Base-by-base conservation (phyloP, 2,329 filamentous ascomycete species). In the Alternaria sp. region DNA sequence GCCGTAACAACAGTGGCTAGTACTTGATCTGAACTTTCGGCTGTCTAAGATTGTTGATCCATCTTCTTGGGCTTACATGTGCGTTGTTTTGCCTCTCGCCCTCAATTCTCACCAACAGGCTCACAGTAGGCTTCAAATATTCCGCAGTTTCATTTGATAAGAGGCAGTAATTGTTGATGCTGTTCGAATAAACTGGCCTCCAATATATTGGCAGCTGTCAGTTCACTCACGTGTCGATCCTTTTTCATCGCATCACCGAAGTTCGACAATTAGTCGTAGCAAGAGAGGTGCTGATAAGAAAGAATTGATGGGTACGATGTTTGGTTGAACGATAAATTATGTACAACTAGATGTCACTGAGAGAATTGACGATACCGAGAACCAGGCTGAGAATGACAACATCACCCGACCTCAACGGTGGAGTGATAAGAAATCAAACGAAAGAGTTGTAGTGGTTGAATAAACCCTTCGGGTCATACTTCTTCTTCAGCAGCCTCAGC, bases 401-500 rank as follows among this genome's bases (percentile, higher is more conserved):
- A 32, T 0, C n/a, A 30, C 26, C 7, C 6, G 5, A 1, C 47
- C 5, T 7, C 1, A 15, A 50, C 11, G 6, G n/a, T n/a, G 13
- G 28, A 7, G n/a, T 3, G 1, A 21, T 17, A 2, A 5, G 6
- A 6, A 0, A 11, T 43, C 3, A 57, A 5, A 9, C 45, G 3
- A 57, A 57, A 17, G 55, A 43, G 12, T 50, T 57, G 12, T 28
- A 57, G 10, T 40, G 11, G 21, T 61, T 54, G 4, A 61, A 61
- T 11, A 51, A 19, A 0, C 55, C 46, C 25, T 57, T 28, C 2
- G 78, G 78, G 65, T 80, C 79, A 52, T 73, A 79, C 49, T 63
- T 52, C 44, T 55, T 61, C 66, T 80, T 80, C 44, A 80, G 57
- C 5, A 17, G 59, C 58, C 64, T 53, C 49, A 80, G 59, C 61